Conservation (phyloP, 495 filamentous ascomycete species). For the Tuber indicum region DNA sequence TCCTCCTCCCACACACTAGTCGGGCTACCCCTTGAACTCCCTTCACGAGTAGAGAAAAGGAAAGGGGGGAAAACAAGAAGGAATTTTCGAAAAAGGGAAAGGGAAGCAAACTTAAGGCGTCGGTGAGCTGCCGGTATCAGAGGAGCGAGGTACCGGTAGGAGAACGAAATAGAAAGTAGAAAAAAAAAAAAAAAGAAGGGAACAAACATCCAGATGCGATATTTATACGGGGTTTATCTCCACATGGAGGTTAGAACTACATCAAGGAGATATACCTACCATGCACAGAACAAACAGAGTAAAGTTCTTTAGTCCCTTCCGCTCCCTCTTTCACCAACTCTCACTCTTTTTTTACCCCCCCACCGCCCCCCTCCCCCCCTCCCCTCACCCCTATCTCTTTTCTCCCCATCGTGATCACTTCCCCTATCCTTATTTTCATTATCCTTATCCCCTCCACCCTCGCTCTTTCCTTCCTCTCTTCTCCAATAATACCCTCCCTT, state of each 20-base stretch:
- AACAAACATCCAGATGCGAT: neutral
- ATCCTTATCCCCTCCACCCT: neutral
- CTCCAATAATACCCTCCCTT: neutral
- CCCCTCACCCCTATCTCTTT: constrained; percentile 7
- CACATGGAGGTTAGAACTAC: neutral
- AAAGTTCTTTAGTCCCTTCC: neutral
- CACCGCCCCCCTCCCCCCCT: neutral
- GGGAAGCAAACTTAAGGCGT: neutral
- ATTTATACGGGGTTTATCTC: neutral
- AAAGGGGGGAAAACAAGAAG: neutral
- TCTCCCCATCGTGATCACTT: neutral
- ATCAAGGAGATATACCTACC: neutral
- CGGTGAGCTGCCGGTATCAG: neutral
- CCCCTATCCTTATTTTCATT: constrained; percentile 2
- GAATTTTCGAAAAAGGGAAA: neutral
- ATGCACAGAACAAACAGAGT: neutral
- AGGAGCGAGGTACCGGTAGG: neutral
- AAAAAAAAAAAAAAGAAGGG: neutral
- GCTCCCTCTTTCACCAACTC: neutral
- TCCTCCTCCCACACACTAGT: neutral
- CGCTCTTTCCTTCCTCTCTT: neutral
- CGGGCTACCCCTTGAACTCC: neutral
- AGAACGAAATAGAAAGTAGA: neutral
- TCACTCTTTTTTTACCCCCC: neutral
- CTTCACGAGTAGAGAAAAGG: neutral